Percentiles rank a stretch among this genome's conserved stretches.
These are phyloP conservation scores for Petasospora rhodanensis DNA, from an alignment of 1,139 yeast species.

Conservation along the genomic window DNA sequence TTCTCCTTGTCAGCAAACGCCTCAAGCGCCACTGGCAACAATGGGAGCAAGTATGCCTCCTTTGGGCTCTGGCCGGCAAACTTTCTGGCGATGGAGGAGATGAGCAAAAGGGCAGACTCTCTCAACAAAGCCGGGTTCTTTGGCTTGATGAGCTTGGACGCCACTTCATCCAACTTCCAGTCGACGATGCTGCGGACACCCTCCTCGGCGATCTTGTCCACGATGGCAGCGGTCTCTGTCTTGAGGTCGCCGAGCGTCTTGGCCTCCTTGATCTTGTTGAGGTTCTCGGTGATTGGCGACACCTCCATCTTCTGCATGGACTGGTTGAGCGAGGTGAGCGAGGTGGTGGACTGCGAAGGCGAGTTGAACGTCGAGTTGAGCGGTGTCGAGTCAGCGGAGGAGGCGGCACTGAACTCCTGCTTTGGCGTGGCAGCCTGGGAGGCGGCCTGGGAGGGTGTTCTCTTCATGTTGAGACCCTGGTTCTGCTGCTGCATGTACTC, in stretches of 20 bases:
- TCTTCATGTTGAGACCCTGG: conserved; percentile 14
- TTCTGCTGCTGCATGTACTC: conserved; percentile 19
- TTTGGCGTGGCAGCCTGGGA: conserved; percentile 9
- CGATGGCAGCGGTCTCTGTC: conserved; percentile 53
- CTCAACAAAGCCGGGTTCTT: conserved; percentile 71
- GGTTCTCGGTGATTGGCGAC: conserved; percentile 63
- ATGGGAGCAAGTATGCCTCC: conserved; percentile 67
- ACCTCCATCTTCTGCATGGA: conserved; percentile 63
- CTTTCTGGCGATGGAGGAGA: conserved; percentile 63
- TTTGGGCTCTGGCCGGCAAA: conserved; percentile 66
- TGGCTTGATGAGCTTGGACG: conserved; percentile 63
- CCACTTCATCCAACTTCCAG: conserved; percentile 62
- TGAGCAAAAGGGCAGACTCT: conserved; percentile 66
- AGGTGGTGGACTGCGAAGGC: conserved; percentile 43
- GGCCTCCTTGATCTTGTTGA: conserved; percentile 54
- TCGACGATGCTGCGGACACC: conserved; percentile 50
- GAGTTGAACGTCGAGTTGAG: conserved; percentile 21
- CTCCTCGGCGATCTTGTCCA: conserved; percentile 42
- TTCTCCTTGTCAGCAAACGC: conserved; percentile 80
- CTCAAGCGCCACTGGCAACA: conserved; percentile 56
- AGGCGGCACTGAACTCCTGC: conserved; percentile 14
- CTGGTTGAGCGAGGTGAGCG: conserved; percentile 65
- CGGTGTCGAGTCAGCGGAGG: conserved; percentile 25
- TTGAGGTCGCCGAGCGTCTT: conserved; percentile 62
- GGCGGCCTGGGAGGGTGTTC: too few species aligned